Conservation (phyloP, 768 basidiomycete genomes). For the Mycena leptocephala region DNA sequence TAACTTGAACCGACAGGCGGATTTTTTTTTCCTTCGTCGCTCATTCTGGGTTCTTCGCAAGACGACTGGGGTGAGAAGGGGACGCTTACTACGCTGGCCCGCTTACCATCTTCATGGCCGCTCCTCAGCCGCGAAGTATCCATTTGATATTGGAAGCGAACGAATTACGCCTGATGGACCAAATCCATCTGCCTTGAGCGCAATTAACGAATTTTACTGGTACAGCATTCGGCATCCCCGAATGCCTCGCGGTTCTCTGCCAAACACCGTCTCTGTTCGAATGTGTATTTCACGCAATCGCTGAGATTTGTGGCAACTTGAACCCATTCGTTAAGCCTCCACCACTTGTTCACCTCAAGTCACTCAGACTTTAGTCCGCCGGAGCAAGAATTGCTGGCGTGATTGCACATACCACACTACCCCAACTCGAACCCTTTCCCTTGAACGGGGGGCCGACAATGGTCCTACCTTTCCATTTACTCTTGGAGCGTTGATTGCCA, state of each 20-base stretch:
- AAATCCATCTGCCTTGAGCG: too few species aligned
- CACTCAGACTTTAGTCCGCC: background rate
- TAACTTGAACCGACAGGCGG: too few species aligned
- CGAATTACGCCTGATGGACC: too few species aligned
- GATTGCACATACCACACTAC: background rate
- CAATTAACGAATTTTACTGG: too few species aligned
- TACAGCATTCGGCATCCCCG: too few species aligned
- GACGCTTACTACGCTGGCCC: too few species aligned
- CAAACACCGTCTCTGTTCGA: background rate
- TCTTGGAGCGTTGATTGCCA: background rate
- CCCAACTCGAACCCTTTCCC: background rate
- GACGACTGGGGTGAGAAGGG: too few species aligned
- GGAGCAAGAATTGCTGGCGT: background rate
- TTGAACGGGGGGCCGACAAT: background rate
- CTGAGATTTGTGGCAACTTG: background rate
- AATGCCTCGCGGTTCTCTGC: background rate
- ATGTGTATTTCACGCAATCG: background rate
- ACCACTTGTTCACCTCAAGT: background rate
- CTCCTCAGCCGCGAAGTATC: too few species aligned
- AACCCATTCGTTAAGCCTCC: background rate
- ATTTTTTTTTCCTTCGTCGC: too few species aligned
- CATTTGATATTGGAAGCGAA: too few species aligned
- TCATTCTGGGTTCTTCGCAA: too few species aligned
- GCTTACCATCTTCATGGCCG: too few species aligned
- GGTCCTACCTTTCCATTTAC: background rate